These are phyloP conservation scores for Falciphora oryzae DNA, from an alignment of 2,329 filamentous ascomycete species.

Conservation along the genomic window DNA sequence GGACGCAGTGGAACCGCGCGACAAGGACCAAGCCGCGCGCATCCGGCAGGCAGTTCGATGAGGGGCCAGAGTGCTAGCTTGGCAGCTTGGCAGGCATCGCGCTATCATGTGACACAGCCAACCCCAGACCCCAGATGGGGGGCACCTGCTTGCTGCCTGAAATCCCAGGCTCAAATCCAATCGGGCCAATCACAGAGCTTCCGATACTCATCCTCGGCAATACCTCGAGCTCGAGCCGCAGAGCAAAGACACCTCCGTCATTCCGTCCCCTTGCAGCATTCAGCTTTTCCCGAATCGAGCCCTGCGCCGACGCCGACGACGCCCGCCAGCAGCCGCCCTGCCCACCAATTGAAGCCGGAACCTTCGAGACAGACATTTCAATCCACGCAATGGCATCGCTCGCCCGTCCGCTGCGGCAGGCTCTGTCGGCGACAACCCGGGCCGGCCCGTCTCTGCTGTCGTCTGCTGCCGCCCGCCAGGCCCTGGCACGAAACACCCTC, in stretches of 20 bases:
- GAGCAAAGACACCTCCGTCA: not conserved
- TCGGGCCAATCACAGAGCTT: constrained; percentile 37
- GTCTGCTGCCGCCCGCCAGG: constrained; percentile 9
- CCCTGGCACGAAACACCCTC: constrained; percentile 20
- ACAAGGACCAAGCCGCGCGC: not conserved
- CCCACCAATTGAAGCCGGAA: not conserved
- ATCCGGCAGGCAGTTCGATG: not conserved
- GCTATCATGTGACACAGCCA: constrained; percentile 5
- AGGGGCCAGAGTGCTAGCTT: too few relatives aligned
- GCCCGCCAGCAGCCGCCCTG: too few relatives aligned
- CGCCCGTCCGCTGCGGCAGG: constrained; percentile 51
- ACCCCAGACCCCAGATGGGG: not conserved
- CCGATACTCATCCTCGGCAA: constrained; percentile 50
- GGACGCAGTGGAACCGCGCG: too few relatives aligned
- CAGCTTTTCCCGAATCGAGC: not conserved
- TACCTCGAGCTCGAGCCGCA: constrained; percentile 15
- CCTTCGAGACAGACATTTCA: not conserved
- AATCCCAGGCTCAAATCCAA: not conserved
- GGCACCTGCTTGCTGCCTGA: constrained; percentile 3
- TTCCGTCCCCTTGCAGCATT: not conserved
- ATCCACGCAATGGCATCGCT: constrained; percentile 48
- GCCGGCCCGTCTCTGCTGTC: constrained; percentile 34
- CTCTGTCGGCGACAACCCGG: constrained; percentile 27
- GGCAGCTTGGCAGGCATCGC: not conserved
- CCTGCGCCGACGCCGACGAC: not conserved